Conservation (phyloP, 2,329 filamentous ascomycete genomes). For the Stenocarpella maydis region DNA sequence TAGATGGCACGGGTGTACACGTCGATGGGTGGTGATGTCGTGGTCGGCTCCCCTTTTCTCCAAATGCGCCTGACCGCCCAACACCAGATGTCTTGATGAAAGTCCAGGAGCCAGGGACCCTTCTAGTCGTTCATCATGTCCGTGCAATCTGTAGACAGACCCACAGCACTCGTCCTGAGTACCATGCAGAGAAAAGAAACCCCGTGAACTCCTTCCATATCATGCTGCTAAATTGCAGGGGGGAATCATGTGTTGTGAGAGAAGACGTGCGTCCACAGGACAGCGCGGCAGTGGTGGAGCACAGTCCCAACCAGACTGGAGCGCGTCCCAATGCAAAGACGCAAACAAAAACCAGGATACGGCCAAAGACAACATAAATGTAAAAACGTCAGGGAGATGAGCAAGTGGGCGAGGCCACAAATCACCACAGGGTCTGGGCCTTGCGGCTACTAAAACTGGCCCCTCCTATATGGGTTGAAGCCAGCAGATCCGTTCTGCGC, state of each 20-base stretch:
- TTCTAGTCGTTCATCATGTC: conserved; percentile 31
- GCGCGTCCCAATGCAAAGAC: conserved; percentile 17
- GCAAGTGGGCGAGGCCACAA: background rate
- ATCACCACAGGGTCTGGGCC: background rate
- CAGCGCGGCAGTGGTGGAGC: conserved; percentile 17
- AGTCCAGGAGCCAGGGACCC: conserved; percentile 17
- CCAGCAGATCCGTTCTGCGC: background rate
- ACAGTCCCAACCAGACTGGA: conserved; percentile 16
- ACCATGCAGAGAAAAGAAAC: conserved; percentile 17
- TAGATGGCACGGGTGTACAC: conserved; percentile 9
- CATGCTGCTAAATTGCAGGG: conserved; percentile 22
- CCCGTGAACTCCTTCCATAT: conserved; percentile 34
- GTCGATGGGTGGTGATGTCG: conserved; percentile 10
- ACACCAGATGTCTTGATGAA: conserved; percentile 19
- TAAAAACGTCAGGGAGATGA: background rate
- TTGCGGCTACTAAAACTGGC: conserved; percentile 9
- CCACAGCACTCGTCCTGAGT: conserved; percentile 24
- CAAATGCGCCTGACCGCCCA: conserved; percentile 33
- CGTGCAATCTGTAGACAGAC: conserved; percentile 17
- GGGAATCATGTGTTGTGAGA: conserved; percentile 31
- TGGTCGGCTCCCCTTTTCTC: conserved; percentile 14
- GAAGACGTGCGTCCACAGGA: conserved; percentile 18
- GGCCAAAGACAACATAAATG: background rate
- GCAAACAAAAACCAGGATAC: background rate
- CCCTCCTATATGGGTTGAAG: conserved; percentile 17